These are phyloP conservation scores for Staphylotrichum longicolle DNA, from an alignment of 495 filamentous ascomycete genomes.

Conservation along the genomic window DNA sequence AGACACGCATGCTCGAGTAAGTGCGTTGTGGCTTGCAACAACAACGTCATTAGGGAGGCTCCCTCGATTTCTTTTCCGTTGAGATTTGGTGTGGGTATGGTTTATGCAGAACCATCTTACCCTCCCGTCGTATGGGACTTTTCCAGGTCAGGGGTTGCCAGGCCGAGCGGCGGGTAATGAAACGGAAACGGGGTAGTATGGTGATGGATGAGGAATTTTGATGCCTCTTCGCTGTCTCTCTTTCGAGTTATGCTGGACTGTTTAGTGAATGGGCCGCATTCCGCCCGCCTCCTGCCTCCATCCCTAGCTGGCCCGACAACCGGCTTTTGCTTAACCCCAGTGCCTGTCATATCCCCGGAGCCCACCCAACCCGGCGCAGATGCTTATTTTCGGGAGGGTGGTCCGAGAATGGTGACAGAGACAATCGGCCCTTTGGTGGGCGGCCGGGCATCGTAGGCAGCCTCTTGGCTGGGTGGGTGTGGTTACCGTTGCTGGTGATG, in stretches of 20 bases:
- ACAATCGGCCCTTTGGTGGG: conserved; percentile 15
- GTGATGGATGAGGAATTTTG: background rate
- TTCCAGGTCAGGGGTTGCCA: background rate
- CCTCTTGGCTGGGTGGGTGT: background rate
- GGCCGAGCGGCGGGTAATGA: background rate
- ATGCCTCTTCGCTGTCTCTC: background rate
- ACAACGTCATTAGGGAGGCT: too few species aligned
- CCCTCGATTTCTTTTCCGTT: too few species aligned
- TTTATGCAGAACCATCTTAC: background rate
- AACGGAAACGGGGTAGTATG: background rate
- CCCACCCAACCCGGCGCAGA: background rate
- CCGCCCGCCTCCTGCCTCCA: background rate
- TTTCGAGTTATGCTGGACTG: background rate
- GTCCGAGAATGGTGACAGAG: background rate
- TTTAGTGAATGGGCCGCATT: background rate
- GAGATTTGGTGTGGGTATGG: background rate
- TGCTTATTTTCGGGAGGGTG: background rate
- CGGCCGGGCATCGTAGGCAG: background rate
- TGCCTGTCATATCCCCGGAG: background rate
- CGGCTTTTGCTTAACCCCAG: background rate
- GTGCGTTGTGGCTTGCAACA: background rate
- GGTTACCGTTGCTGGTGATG: conserved; percentile 3
- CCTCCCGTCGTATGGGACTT: background rate
- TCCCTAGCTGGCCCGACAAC: background rate
- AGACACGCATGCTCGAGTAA: conserved; percentile 16